Base-by-base conservation (phyloP, 768 basidiomycete genomes). In the Suillus luteus region DNA sequence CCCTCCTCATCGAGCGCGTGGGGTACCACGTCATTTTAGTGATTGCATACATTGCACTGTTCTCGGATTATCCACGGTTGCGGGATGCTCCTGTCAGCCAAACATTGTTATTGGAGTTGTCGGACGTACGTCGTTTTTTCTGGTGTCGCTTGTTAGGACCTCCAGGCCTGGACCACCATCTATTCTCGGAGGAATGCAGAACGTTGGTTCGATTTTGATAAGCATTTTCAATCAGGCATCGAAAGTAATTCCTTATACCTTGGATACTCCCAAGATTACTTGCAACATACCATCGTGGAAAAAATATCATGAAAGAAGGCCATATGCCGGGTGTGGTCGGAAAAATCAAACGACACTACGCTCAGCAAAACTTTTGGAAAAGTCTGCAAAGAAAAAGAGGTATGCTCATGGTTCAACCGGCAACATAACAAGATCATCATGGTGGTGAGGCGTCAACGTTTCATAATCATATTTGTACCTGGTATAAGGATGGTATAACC, bases 11-110 rank as follows among this genome's bases (percentile, higher is more conserved):
- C 58, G 61, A 1, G 68, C 64, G 8, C 63, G 65, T 8, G 69
- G 71, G 11, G 71, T 79, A 15, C 77, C 80, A 0, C 69, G 67
- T 1, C 67, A 66, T 12, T 78, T 78, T 54, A 7, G 54, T 81
- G 64, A 10, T 61, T 63, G 37, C 37, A 60, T 35, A 61, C 59
- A 71, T 41, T 63, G 66, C 41, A 31, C 60, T 14, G 61, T 66
- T 40, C 51, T 43, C 38, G 52, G 19, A 49, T 54, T 22, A 24
- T 41, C 19, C 37, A 31, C 31, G 31, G 31, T 31, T 31, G 31
- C 31, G 31, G 31, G 31, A 31, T 3, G 31, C 31, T 31, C 31
- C 2, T 4, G 3, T 49, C 48, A 49, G 14, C 5, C 12, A 49
- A 27, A 24, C 5, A 49, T 49, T 15, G 48, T 48, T 48, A 14